Base-by-base conservation (phyloP, 371 early-diverging fungal genomes). In the Capniomyces stellatus region DNA sequence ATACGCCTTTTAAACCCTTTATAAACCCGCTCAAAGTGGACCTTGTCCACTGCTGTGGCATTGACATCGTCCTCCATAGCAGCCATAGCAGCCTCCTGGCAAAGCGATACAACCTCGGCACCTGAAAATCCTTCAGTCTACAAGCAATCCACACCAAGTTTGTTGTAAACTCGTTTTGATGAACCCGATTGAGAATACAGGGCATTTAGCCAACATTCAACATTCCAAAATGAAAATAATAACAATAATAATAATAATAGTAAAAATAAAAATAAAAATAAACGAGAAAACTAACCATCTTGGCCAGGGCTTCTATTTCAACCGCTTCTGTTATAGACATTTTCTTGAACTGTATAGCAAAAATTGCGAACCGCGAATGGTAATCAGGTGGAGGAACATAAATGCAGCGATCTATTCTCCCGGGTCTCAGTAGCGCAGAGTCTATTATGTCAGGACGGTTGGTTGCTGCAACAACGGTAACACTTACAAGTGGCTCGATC, bases 381-480 rank as follows among this genome's bases (percentile, higher is more conserved):
- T 64, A 46, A 63, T 94, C 89, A 0, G 98, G 98, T 18, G 90
- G 91, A 0, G 83, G 79, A 1, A 98, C 88, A 60, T 94, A 93
- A 0, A 98, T 69, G 46, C 94, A 84, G 6, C 93, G 70, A 66
- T 98, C 98, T 52, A 98, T 89, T 24, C 98, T 75, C 1, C 97
- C 98, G 0, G 98, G 98, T 23, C 98, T 74, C 57, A 98, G 67
- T 23, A 98, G 65, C 1, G 94, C 98, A 44, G 79, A 76, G 60
- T 93, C 98, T 59, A 97, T 82, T 43, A 94, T 85, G 66, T 98
- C 98, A 0, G 99, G 99, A 42, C 99, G 83, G 68, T 99, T 99
- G 0, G 99, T 99, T 18, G 99, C 99, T 0, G 93, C 98, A 1
- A 97, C 89, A 1, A 97, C 84, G 0, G 88, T 92, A 1, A 97